Percentiles rank a stretch among this genome's conserved stretches.
These are phyloP conservation scores for Pyrenophora tritici-repentis DNA, from an alignment of 2,329 filamentous ascomycete species.

Conservation along the genomic window DNA sequence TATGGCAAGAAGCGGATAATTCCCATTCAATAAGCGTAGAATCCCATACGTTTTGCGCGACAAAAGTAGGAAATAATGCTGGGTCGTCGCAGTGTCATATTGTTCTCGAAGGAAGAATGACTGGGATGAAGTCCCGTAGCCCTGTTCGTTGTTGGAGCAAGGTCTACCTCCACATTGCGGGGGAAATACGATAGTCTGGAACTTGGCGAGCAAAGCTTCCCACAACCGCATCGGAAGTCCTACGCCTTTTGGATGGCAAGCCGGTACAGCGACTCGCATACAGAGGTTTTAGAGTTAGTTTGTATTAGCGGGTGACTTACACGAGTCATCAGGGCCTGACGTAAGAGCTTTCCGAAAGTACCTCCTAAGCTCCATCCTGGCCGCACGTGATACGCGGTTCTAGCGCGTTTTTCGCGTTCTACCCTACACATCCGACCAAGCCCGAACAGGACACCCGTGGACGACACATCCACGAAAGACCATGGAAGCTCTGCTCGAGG, in stretches of 20 bases:
- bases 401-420: conserved; percentile 9
- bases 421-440: neutral
- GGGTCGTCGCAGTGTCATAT: too few species aligned
- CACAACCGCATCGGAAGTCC: conserved; percentile 3
- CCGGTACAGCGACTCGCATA: too few species aligned
- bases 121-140: too few species aligned
- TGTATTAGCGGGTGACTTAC: neutral
- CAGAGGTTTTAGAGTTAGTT: too few species aligned
- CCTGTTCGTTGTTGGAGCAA: neutral
- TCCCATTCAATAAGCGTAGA: too few species aligned
- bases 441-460: conserved; percentile 20
- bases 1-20: too few species aligned
- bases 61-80: too few species aligned
- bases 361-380: too few species aligned
- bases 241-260: conserved; percentile 9
- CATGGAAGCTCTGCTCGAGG: conserved; percentile 63
- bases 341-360: too few species aligned
- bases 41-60: too few species aligned
- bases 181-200: conserved; percentile 10
- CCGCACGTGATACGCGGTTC: conserved; percentile 9
- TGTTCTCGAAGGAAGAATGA: too few species aligned
- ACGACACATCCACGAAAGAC: conserved; percentile 10
- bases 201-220: conserved; percentile 8
- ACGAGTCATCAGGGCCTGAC: neutral
- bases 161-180: conserved; percentile 16